Evolutionary conservation across 441 rosid species (phyloP), one percentile per base, ranked within the genome.

Genomic region (Corymbia citriodora): DNA sequence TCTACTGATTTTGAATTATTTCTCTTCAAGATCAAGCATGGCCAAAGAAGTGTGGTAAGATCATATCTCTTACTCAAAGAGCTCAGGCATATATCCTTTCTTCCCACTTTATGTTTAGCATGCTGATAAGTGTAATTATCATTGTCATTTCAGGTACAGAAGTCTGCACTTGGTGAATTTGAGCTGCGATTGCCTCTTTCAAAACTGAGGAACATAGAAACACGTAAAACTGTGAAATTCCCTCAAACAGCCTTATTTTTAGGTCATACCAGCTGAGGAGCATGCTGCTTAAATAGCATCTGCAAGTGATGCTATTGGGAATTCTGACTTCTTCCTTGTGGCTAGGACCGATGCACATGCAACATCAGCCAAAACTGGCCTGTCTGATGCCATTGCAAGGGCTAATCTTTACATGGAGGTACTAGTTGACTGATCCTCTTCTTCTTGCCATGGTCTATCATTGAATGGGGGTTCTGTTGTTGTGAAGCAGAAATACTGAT

Each of bases 11-110:
- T 79, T 29, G 18, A 31, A n/a, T 19, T 89, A 87, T 88, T 91
- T 89, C 79, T 14, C 91, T 57, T 55, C 93, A 91, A 95, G 96
- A 94, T 90, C 95, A 95, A 89, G 94, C 95, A 49, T 95, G 96
- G 94, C 95, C 96, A 52, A 93, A 93, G 93, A 94, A 93, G 89
- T 94, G 95, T 74, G 95, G 95, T 94, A 90, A 92, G 94, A 65
- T 19, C 55, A 7, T 14, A 33, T 23, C 23, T 72, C 27, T 6
- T 72, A 10, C 82, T 79, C 52, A 0, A 40, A 52, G 52, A 33
- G 52, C 10, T 23, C 85, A 7, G n/a, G 85, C 85, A 23, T 23
- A 1, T 17, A 48, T 23, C 52, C 10, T 59, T 81, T 88, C n/a
- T 48, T 82, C 23, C 16, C 59, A 31, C 40, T 87, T 83, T 89